Percentiles rank a stretch among this genome's conserved stretches.
Evolutionary conservation across 179 eudicot species (phyloP).

Genomic region (Camellia oleifera): DNA sequence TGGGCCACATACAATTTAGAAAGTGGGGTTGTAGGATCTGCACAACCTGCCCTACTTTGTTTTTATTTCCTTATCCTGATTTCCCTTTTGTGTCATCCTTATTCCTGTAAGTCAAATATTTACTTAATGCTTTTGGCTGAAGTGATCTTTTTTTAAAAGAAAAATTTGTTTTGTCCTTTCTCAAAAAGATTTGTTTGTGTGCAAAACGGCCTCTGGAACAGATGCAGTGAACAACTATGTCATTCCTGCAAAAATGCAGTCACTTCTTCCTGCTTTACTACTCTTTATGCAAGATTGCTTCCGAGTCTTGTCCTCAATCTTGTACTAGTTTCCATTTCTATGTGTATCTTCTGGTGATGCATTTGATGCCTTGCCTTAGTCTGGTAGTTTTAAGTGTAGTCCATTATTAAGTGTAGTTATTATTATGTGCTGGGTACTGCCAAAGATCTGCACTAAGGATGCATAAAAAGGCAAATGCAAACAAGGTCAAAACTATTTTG

Average conservation of each 20-base stretch:
- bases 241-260: not conserved
- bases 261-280: not conserved
- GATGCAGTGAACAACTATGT: not conserved
- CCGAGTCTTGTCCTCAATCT: not conserved
- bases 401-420: not conserved
- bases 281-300: not conserved
- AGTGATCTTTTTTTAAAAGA: not conserved
- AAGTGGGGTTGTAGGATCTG: not conserved
- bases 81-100: not conserved
- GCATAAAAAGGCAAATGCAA: not conserved
- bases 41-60: not conserved
- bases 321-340: not conserved
- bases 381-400: not conserved
- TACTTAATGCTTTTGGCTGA: constrained; percentile 6
- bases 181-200: constrained; percentile 2
- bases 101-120: not conserved
- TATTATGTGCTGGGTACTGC: not conserved
- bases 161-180: not conserved
- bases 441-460: not conserved
- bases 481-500: too few species aligned
- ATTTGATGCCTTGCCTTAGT: constrained; percentile 10
- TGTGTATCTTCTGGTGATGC: not conserved
- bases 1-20: not conserved
- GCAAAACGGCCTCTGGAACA: constrained; percentile 3
- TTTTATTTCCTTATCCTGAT: not conserved